phyloP scores from a whole-genome alignment of 805 yeast species.

The Maudiozyma turicensis region DNA sequence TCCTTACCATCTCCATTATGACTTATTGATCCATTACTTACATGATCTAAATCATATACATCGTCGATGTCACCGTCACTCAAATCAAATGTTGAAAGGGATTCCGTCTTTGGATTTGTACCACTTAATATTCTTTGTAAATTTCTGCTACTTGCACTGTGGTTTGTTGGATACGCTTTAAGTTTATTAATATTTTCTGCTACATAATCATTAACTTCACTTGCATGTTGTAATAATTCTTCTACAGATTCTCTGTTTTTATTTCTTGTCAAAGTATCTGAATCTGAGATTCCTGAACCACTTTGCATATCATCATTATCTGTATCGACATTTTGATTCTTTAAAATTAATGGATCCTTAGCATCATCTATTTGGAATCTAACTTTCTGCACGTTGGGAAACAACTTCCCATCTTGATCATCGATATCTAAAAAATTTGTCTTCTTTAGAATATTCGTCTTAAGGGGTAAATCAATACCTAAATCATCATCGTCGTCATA shows the following conservation, averaged over 20 bases:
- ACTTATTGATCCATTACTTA: neutral
- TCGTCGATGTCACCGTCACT: conserved; percentile 18
- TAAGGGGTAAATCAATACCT: conserved; percentile 22
- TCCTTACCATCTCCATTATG: neutral
- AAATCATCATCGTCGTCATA: conserved; percentile 1
- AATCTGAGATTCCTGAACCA: neutral
- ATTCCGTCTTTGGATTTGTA: conserved; percentile 14
- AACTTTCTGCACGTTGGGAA: conserved; percentile 6
- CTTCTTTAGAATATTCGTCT: conserved; percentile 9
- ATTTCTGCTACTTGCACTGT: conserved; percentile 2
- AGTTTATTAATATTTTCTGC: conserved; percentile 15
- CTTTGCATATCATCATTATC: neutral
- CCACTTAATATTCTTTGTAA: conserved; percentile 11
- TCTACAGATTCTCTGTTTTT: conserved; percentile 10
- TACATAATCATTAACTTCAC: conserved; percentile 11
- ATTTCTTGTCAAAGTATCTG: neutral
- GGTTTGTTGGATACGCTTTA: conserved; percentile 7
- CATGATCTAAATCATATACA: conserved; percentile 3
- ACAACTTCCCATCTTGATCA: conserved; percentile 6
- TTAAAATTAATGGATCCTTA: neutral
- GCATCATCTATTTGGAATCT: conserved; percentile 8
- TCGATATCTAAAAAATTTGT: conserved; percentile 18
- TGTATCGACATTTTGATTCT: neutral
- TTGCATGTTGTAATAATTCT: conserved; percentile 18
- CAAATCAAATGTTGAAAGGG: conserved; percentile 24